phyloP scores from a whole-genome alignment of 257 asterid genomes.

The Forsythia viridissima region DNA sequence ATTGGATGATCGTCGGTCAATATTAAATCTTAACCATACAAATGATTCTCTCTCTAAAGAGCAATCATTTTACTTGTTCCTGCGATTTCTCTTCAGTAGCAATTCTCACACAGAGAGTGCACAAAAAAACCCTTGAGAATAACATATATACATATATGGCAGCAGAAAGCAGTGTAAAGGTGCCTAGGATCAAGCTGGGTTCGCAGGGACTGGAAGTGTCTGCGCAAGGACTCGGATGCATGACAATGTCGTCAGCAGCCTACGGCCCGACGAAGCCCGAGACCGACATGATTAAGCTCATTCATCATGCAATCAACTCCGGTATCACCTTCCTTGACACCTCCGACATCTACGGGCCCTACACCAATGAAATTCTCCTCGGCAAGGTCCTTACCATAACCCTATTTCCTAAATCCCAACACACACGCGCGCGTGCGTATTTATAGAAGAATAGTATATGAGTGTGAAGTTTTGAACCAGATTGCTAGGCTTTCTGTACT shows the following conservation, averaged over 20 bases:
- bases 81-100: no score
- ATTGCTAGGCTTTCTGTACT: no score
- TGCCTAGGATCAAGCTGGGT: constrained; percentile 34
- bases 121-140: no score
- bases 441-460: no score
- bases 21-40: no score
- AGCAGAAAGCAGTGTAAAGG: neutral
- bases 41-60: no score
- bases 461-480: no score
- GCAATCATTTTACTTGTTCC: no score
- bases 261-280: constrained; percentile 37
- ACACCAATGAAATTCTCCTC: constrained; percentile 35
- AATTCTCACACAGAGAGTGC: no score
- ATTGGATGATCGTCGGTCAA: no score
- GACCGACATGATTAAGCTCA: constrained; percentile 31
- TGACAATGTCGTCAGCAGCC: constrained; percentile 32
- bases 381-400: constrained; percentile 18
- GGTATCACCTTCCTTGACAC: constrained; percentile 40
- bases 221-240: constrained; percentile 38
- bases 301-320: constrained; percentile 33
- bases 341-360: constrained; percentile 26
- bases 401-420: neutral
- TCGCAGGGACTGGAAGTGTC: constrained; percentile 42
- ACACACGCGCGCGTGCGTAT: no score
- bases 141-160: neutral